Percentiles rank a stretch among this genome's conserved stretches.
phyloP scores from a whole-genome alignment of 1,284 basidiomycete species.

The Ganoderma sp. region DNA sequence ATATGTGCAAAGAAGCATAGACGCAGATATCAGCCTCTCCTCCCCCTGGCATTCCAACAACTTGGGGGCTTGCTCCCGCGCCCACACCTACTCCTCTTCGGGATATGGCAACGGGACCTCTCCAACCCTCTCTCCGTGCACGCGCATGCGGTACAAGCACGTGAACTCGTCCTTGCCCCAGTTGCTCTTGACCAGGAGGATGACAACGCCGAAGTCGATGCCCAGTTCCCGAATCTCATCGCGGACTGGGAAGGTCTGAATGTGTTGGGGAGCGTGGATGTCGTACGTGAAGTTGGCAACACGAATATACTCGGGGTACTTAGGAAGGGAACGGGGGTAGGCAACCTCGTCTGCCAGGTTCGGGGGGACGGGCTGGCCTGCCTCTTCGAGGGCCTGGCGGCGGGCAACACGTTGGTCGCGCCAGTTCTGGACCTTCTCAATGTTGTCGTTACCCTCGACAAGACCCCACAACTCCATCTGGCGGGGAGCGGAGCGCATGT shows the following conservation, averaged over 20 bases:
- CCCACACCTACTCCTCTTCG: constrained; percentile 33
- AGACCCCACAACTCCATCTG: constrained; percentile 91
- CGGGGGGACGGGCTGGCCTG: constrained; percentile 37
- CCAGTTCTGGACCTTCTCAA: constrained; percentile 62
- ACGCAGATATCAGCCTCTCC: constrained; percentile 15
- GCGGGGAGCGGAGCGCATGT: constrained; percentile 81
- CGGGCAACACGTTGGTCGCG: constrained; percentile 41
- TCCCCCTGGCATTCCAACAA: constrained; percentile 1
- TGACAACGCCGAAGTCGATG: constrained; percentile 83
- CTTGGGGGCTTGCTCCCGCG: neutral
- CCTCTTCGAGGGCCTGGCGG: constrained; percentile 46
- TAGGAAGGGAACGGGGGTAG: constrained; percentile 61
- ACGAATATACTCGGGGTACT: constrained; percentile 66
- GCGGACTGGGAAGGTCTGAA: constrained; percentile 87
- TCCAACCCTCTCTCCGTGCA: constrained; percentile 59
- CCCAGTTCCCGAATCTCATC: constrained; percentile 69
- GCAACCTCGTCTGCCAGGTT: constrained; percentile 44
- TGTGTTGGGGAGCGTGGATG: constrained; percentile 63
- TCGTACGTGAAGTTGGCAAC: constrained; percentile 86
- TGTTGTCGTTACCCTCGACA: constrained; percentile 77
- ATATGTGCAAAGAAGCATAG: constrained; percentile 19
- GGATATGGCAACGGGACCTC: constrained; percentile 38
- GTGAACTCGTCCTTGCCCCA: constrained; percentile 87
- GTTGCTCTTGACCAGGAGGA: constrained; percentile 81
- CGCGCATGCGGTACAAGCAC: constrained; percentile 89